Evolutionary conservation across 148 eudicot genomes (phyloP).

Genomic region (Vaccinium corymbosum): DNA sequence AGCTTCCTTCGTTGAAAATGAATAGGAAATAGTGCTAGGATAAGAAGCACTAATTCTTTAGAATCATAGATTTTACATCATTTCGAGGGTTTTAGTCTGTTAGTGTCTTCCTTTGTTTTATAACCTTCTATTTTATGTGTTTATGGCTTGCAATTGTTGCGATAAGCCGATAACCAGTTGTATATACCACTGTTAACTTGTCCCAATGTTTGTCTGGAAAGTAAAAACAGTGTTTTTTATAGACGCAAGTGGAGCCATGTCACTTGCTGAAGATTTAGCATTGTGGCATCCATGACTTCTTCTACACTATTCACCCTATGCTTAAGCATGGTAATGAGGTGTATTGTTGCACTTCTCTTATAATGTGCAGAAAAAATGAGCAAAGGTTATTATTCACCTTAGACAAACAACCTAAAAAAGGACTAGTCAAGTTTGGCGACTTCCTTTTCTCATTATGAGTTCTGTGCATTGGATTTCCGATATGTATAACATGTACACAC

Average conservation of each 20-base stretch:
- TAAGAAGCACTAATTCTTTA: neutral
- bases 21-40: neutral
- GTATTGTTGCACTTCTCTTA: neutral
- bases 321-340: conserved; percentile 8
- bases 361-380: no score
- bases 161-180: neutral
- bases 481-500: no score
- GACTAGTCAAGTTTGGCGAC: no score
- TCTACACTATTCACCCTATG: conserved; percentile 15
- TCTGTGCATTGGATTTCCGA: no score
- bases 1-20: neutral
- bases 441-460: no score
- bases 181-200: neutral
- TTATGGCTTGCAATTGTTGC: no score
- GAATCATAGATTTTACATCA: neutral
- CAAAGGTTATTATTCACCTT: no score
- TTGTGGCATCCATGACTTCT: conserved; percentile 29
- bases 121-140: neutral
- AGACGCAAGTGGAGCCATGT: conserved; percentile 34
- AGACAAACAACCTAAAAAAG: no score
- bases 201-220: neutral
- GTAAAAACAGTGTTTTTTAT: neutral
- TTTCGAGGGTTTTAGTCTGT: neutral
- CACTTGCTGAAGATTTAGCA: conserved; percentile 30
- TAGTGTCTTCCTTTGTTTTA: neutral